Evolutionary conservation across 306 rosid species (phyloP).

Genomic region (Dalbergia oliveri): DNA sequence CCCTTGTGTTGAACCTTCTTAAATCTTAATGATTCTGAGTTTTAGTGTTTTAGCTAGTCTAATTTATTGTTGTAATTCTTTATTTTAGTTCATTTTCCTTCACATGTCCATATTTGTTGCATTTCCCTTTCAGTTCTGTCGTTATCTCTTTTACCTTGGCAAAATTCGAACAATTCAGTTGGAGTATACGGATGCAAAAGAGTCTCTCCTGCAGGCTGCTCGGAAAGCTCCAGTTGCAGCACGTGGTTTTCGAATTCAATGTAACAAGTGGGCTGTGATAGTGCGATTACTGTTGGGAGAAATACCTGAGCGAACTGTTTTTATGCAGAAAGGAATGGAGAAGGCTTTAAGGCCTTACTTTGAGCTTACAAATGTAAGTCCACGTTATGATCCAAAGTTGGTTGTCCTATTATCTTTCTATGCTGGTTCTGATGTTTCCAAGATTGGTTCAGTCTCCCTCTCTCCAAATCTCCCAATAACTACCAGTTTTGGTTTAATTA

Average conservation of each 20-base stretch:
- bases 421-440: slow-evolving; percentile 19
- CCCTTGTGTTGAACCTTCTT: slow-evolving; percentile 12
- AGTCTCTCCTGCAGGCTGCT: slow-evolving; percentile 96
- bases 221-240: slow-evolving; percentile 97
- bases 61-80: background rate
- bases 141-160: slow-evolving; percentile 94
- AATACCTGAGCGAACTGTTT: slow-evolving; percentile 97
- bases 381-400: slow-evolving; percentile 11
- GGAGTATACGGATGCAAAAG: slow-evolving; percentile 99
- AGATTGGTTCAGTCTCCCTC: background rate
- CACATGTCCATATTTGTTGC: slow-evolving; percentile 29
- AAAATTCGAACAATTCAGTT: slow-evolving; percentile 95
- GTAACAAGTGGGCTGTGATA: slow-evolving; percentile 98
- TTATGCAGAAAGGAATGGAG: slow-evolving; percentile 97
- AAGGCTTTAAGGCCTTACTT: slow-evolving; percentile 92
- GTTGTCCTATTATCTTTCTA: slow-evolving; percentile 8
- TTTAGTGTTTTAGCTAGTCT: slow-evolving; percentile 6
- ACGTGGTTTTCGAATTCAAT: slow-evolving; percentile 91
- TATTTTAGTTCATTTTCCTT: background rate
- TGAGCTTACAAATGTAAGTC: slow-evolving; percentile 95
- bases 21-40: background rate
- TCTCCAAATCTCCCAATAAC: background rate
- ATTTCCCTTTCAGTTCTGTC: slow-evolving; percentile 74
- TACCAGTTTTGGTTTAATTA: background rate
- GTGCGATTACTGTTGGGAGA: slow-evolving; percentile 95